A percentile compares a stretch with the other conserved stretches of the same genome.
Evolutionary conservation across 768 basidiomycete genomes (phyloP).

Genomic region (Pleurotus giganteus): DNA sequence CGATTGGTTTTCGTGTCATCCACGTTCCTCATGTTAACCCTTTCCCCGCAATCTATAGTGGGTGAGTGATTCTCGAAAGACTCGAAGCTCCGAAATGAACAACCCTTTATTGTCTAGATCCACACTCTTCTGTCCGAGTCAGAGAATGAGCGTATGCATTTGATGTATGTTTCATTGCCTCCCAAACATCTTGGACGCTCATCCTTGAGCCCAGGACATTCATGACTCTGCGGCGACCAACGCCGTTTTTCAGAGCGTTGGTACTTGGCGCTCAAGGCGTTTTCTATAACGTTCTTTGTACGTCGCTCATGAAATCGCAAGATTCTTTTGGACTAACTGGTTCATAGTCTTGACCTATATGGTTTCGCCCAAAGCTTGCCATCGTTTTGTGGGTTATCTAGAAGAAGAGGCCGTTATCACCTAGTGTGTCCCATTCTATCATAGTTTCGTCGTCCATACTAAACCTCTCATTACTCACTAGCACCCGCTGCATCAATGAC

Average conservation of each 20-base stretch:
- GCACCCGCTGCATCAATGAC: constrained; percentile 81
- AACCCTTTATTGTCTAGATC: constrained; percentile 65
- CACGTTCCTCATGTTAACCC: too few relatives aligned
- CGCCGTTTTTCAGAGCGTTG: constrained; percentile 74
- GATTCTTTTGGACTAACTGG: constrained; percentile 13
- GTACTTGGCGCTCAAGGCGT: constrained; percentile 92
- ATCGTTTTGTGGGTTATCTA: constrained; percentile 88
- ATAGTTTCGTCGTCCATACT: neutral
- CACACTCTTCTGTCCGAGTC: constrained; percentile 92
- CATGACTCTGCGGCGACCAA: constrained; percentile 86
- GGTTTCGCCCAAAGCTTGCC: constrained; percentile 70
- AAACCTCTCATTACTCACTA: constrained; percentile 21
- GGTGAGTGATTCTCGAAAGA: constrained; percentile 26
- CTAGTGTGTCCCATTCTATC: constrained; percentile 53
- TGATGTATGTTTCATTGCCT: constrained; percentile 54
- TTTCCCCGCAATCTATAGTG: neutral
- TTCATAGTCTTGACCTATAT: constrained; percentile 71
- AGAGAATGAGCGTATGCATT: constrained; percentile 96
- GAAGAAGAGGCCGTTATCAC: constrained; percentile 96
- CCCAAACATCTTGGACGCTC: constrained; percentile 12
- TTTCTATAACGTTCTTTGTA: constrained; percentile 87
- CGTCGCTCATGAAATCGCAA: constrained; percentile 21
- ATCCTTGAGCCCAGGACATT: constrained; percentile 67
- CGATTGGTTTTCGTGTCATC: constrained; percentile 2
- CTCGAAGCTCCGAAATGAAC: too few relatives aligned